Conservation (phyloP, 108 stramenopile genomes). For the Chaetoceros tenuissimus region DNA sequence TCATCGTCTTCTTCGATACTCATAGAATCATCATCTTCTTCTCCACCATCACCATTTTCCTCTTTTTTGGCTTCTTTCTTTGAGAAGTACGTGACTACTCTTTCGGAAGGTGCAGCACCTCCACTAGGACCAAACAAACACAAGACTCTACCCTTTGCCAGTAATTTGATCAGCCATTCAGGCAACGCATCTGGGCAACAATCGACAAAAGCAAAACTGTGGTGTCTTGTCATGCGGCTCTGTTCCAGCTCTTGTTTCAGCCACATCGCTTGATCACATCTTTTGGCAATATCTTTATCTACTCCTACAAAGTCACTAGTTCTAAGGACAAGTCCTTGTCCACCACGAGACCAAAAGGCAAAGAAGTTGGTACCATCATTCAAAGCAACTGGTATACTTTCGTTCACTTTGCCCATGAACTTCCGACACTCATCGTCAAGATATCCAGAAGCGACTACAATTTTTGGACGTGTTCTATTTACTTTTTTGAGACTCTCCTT, state of each 20-base stretch:
- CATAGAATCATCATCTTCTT: background rate
- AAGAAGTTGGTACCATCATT: slow-evolving; percentile 57
- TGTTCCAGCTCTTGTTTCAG: slow-evolving; percentile 73
- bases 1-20: background rate
- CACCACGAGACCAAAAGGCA: slow-evolving; percentile 67
- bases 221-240: slow-evolving; percentile 61
- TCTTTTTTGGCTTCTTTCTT: too few species aligned
- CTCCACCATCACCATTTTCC: too few species aligned
- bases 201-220: slow-evolving; percentile 64
- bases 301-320: slow-evolving; percentile 22
- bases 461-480: slow-evolving; percentile 67
- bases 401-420: slow-evolving; percentile 62
- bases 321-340: slow-evolving; percentile 44
- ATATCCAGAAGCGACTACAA: slow-evolving; percentile 56
- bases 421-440: slow-evolving; percentile 51
- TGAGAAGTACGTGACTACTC: background rate
- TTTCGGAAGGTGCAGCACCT: background rate
- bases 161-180: slow-evolving; percentile 28
- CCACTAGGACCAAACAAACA: slow-evolving; percentile 28
- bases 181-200: slow-evolving; percentile 49
- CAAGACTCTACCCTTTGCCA: slow-evolving; percentile 42
- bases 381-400: slow-evolving; percentile 68
- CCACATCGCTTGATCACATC: slow-evolving; percentile 45
- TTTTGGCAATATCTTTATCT: background rate
- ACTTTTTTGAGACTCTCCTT: slow-evolving; percentile 60